These are phyloP conservation scores for Acidomyces sp. DNA, from an alignment of 495 filamentous ascomycete genomes.

Conservation along the genomic window DNA sequence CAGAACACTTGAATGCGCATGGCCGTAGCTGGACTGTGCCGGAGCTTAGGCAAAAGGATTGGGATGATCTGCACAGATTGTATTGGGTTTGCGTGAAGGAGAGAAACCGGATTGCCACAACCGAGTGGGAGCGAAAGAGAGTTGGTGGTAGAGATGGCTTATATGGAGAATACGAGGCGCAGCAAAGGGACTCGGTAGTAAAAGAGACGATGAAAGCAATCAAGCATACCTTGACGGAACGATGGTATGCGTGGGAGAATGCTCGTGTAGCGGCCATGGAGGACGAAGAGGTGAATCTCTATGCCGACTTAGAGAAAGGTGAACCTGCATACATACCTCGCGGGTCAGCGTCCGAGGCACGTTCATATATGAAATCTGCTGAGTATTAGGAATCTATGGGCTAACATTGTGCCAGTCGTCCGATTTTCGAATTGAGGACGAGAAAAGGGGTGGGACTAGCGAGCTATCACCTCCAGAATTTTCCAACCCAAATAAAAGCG, in stretches of 20 bases:
- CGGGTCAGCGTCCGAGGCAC: conserved; percentile 1
- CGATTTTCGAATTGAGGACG: too few relatives aligned
- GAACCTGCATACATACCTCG: conserved; percentile 35
- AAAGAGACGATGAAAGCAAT: conserved; percentile 61
- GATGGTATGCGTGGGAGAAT: conserved; percentile 82
- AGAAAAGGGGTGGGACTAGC: too few relatives aligned
- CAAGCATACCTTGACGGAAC: conserved; percentile 71
- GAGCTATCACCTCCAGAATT: too few relatives aligned
- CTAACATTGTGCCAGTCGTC: too few relatives aligned
- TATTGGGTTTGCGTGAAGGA: conserved; percentile 97
- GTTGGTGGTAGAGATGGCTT: conserved; percentile 47
- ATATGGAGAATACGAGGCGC: conserved; percentile 54
- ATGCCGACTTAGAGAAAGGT: conserved; percentile 12
- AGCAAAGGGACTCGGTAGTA: conserved; percentile 48
- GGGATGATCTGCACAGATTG: conserved; percentile 81
- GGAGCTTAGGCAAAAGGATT: conserved; percentile 77
- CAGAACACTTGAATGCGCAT: conserved; percentile 41
- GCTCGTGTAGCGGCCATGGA: conserved; percentile 55
- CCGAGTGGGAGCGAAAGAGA: conserved; percentile 48
- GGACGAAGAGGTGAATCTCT: conserved; percentile 48
- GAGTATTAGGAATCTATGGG: too few relatives aligned
- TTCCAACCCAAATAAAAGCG: too few relatives aligned
- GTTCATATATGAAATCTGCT: not conserved
- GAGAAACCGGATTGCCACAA: conserved; percentile 77
- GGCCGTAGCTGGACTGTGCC: conserved; percentile 74